A percentile compares a stretch with the other conserved stretches of the same genome.
phyloP scores from a whole-genome alignment of 1,139 yeast species.

The Kodamaea alishanica region DNA sequence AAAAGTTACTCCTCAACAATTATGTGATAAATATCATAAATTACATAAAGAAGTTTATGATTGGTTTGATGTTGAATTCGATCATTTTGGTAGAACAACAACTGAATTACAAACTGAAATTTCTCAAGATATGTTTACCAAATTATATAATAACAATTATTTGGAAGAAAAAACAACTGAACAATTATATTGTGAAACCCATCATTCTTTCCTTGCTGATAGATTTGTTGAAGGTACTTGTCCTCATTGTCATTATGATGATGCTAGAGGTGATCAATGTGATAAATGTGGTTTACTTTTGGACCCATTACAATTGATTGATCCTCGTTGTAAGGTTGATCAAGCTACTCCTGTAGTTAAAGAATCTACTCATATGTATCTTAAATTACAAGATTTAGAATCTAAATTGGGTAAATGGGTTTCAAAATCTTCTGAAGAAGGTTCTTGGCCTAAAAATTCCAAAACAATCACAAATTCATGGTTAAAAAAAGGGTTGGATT shows the following conservation, averaged over 20 bases:
- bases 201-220: constrained; percentile 90
- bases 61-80: constrained; percentile 96
- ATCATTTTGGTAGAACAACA: constrained; percentile 94
- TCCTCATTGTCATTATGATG: constrained; percentile 91
- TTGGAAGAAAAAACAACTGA: constrained; percentile 84
- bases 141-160: constrained; percentile 67
- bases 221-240: constrained; percentile 97
- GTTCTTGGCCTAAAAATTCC: constrained; percentile 90
- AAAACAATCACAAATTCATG: constrained; percentile 84
- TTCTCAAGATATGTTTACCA: constrained; percentile 86
- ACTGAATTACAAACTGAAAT: constrained; percentile 89
- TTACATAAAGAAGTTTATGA: constrained; percentile 88
- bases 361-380: constrained; percentile 81
- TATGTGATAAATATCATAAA: constrained; percentile 86
- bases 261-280: constrained; percentile 99
- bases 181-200: constrained; percentile 88
- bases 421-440: constrained; percentile 59
- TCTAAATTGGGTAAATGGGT: constrained; percentile 72
- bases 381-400: constrained; percentile 80
- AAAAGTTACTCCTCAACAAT: constrained; percentile 76
- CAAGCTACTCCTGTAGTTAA: constrained; percentile 74
- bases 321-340: constrained; percentile 95
- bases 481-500: constrained; percentile 89
- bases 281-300: constrained; percentile 90
- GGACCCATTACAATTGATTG: constrained; percentile 87